phyloP scores from a whole-genome alignment of 129 eudicot species.

The Lactuca sativa region DNA sequence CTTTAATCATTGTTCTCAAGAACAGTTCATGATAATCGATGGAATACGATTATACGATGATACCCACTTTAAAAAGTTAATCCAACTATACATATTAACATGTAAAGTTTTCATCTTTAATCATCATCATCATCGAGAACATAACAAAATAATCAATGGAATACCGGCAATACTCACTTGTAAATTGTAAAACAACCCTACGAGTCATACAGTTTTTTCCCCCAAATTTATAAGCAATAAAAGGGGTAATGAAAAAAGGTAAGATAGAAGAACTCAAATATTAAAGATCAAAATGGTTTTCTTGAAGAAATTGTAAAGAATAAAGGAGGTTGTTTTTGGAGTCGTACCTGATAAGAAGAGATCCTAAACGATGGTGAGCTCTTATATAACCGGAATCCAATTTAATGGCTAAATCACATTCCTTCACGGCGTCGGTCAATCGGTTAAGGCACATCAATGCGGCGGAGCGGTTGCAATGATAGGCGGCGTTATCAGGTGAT shows the following conservation, averaged over 20 bases:
- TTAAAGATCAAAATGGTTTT: neutral
- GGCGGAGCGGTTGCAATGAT: slow-evolving; percentile 66
- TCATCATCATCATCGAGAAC: slow-evolving; percentile 11
- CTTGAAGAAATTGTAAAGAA: neutral
- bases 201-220: too few species aligned
- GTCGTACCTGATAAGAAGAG: slow-evolving; percentile 72
- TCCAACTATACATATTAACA: neutral
- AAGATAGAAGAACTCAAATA: too few species aligned
- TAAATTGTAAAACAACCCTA: neutral
- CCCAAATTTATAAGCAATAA: too few species aligned
- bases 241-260: too few species aligned
- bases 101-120: slow-evolving; percentile 22
- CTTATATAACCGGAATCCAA: slow-evolving; percentile 64
- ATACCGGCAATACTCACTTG: neutral
- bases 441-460: slow-evolving; percentile 69
- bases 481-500: slow-evolving; percentile 68
- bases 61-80: neutral
- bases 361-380: slow-evolving; percentile 81
- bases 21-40: slow-evolving; percentile 2
- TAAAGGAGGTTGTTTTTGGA: neutral
- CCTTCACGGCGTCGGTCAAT: slow-evolving; percentile 60
- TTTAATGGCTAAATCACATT: slow-evolving; percentile 73
- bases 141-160: neutral
- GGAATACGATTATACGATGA: neutral
- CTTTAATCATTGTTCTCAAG: slow-evolving; percentile 3